phyloP scores from a whole-genome alignment of 2,329 filamentous ascomycete species.

The Aspergillus hiratsukae region DNA sequence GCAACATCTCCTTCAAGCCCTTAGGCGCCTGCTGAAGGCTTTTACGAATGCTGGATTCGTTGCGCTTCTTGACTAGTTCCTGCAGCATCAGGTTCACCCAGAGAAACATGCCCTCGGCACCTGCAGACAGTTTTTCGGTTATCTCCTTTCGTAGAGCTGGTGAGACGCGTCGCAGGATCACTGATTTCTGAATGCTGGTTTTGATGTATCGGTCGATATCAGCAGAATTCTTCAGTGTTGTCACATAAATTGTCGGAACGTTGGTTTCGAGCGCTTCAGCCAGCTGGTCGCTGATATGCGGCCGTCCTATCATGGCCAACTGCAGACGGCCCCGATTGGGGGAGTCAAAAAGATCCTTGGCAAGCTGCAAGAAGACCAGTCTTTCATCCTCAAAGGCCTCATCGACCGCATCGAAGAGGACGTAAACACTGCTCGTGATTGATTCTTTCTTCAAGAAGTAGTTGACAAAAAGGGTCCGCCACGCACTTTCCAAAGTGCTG shows the following conservation, averaged over 20 bases:
- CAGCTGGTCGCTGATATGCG: slow-evolving; percentile 40
- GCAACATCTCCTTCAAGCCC: slow-evolving; percentile 41
- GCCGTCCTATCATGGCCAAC: slow-evolving; percentile 37
- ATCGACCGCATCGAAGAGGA: slow-evolving; percentile 48
- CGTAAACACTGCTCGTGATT: slow-evolving; percentile 32
- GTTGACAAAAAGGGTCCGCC: slow-evolving; percentile 39
- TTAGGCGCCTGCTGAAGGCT: slow-evolving; percentile 45
- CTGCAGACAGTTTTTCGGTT: slow-evolving; percentile 37
- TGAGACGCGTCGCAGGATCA: slow-evolving; percentile 33
- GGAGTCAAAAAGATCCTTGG: slow-evolving; percentile 24
- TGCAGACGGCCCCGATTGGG: slow-evolving; percentile 23
- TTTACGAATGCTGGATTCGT: slow-evolving; percentile 38
- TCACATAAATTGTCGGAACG: slow-evolving; percentile 42
- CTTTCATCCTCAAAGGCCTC: slow-evolving; percentile 41
- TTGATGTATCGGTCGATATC: slow-evolving; percentile 45
- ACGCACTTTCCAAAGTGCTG: slow-evolving; percentile 43
- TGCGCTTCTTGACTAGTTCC: slow-evolving; percentile 44
- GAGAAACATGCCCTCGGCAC: slow-evolving; percentile 48
- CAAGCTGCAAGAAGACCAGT: slow-evolving; percentile 33
- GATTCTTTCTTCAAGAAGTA: slow-evolving; percentile 34
- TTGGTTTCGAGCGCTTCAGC: slow-evolving; percentile 27
- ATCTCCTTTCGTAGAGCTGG: slow-evolving; percentile 30
- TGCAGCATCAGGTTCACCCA: slow-evolving; percentile 50
- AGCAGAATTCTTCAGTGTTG: slow-evolving; percentile 38
- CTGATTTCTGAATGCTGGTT: slow-evolving; percentile 38